Percentiles rank a stretch among this genome's conserved stretches.
phyloP scores from a whole-genome alignment of 345 rosid genomes.

The Rhizophora apiculata region DNA sequence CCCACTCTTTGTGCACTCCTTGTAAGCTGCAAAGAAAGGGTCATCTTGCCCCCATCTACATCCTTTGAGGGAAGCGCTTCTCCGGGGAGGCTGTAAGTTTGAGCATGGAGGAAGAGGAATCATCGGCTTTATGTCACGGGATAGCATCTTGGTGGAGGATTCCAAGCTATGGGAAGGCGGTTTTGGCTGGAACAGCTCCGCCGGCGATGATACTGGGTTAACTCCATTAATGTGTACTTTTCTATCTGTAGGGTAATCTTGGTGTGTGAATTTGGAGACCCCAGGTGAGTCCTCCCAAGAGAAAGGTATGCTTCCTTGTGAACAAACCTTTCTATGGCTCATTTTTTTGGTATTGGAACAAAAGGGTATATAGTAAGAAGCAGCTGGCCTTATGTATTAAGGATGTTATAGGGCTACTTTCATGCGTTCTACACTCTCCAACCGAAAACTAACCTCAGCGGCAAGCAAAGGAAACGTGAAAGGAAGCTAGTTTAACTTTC shows the following conservation, averaged over 20 bases:
- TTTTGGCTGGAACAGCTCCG: not conserved
- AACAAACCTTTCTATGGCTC: constrained; percentile 40
- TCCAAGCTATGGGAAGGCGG: not conserved
- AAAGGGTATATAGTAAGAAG: not conserved
- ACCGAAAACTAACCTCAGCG: constrained; percentile 23
- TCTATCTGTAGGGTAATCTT: constrained; percentile 14
- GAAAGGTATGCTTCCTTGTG: constrained; percentile 66
- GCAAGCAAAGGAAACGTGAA: constrained; percentile 43
- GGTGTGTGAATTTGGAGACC: constrained; percentile 40
- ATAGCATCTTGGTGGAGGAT: not conserved
- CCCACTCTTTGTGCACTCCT: constrained; percentile 52
- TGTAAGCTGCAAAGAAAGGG: constrained; percentile 62
- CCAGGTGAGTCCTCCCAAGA: constrained; percentile 73
- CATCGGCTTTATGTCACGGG: constrained; percentile 13
- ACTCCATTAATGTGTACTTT: constrained; percentile 10
- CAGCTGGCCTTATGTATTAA: not conserved
- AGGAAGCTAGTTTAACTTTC: constrained; percentile 17
- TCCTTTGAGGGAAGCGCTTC: constrained; percentile 41
- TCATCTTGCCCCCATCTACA: constrained; percentile 44
- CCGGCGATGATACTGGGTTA: constrained; percentile 11
- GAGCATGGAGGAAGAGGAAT: constrained; percentile 46
- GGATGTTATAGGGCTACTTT: not conserved
- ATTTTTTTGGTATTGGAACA: not conserved
- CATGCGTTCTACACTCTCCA: constrained; percentile 34
- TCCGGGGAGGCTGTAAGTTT: constrained; percentile 11